A percentile compares a stretch with the other conserved stretches of the same genome.
Evolutionary conservation across 2,329 filamentous ascomycete species (phyloP).

Genomic region (Aspergillus hortae): DNA sequence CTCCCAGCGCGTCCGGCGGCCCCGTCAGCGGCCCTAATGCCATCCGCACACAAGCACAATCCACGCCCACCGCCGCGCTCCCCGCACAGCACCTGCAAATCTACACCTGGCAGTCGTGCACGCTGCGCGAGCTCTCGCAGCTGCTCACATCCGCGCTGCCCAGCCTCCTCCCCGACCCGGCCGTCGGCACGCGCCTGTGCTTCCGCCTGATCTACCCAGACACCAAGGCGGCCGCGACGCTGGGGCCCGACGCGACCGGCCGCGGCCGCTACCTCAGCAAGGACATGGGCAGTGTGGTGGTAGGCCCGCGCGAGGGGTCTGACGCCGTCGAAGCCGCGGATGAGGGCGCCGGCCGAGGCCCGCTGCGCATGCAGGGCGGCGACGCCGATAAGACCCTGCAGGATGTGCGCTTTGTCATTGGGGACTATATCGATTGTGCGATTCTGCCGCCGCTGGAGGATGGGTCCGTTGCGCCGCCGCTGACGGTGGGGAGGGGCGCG

Average conservation of each 20-base stretch:
- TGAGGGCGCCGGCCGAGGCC: slow-evolving; percentile 27
- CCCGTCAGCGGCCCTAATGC: slow-evolving; percentile 40
- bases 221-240: slow-evolving; percentile 46
- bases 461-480: slow-evolving; percentile 65
- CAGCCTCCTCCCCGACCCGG: slow-evolving; percentile 65
- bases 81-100: slow-evolving; percentile 70
- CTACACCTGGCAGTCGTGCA: slow-evolving; percentile 82
- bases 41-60: slow-evolving; percentile 21
- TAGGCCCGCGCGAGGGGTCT: slow-evolving; percentile 49
- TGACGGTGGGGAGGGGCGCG: slow-evolving; percentile 46
- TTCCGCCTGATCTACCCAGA: slow-evolving; percentile 87
- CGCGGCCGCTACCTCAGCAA: slow-evolving; percentile 68
- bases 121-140: slow-evolving; percentile 74
- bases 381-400: slow-evolving; percentile 70
- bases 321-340: slow-evolving; percentile 19
- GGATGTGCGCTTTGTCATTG: slow-evolving; percentile 78
- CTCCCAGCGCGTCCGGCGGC: slow-evolving; percentile 18
- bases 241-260: slow-evolving; percentile 29
- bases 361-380: slow-evolving; percentile 48
- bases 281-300: slow-evolving; percentile 77
- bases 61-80: slow-evolving; percentile 55
- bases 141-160: slow-evolving; percentile 70
- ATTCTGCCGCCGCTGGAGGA: slow-evolving; percentile 72
- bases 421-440: slow-evolving; percentile 82
- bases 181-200: slow-evolving; percentile 77